phyloP scores from a whole-genome alignment of 352 stramenopile genomes.

The Phytophthora palmivora region DNA sequence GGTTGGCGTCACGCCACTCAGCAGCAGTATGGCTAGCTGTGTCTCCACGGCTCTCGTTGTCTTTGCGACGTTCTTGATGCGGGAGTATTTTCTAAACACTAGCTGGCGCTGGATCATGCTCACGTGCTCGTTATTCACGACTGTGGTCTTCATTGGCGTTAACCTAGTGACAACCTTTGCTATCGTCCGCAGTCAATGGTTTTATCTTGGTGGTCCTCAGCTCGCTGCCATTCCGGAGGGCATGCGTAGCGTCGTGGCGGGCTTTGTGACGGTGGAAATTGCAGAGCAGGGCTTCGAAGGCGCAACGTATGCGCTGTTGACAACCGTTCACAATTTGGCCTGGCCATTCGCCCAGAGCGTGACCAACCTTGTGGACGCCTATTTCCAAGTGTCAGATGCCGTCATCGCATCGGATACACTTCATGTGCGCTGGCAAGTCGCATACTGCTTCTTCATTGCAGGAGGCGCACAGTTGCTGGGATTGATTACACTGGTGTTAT shows the following conservation, averaged over 20 bases:
- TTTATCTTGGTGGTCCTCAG: conserved; percentile 68
- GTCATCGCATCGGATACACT: conserved; percentile 66
- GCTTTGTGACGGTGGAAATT: conserved; percentile 76
- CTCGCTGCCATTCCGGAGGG: conserved; percentile 64
- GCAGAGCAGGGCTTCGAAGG: conserved; percentile 77
- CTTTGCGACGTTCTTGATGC: conserved; percentile 62
- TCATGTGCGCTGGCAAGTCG: conserved; percentile 67
- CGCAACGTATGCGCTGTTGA: conserved; percentile 68
- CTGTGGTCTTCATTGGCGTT: conserved; percentile 50
- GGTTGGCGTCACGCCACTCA: conserved; percentile 61
- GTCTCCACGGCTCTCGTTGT: conserved; percentile 60
- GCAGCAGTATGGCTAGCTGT: conserved; percentile 60
- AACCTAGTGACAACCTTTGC: conserved; percentile 65
- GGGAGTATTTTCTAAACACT: conserved; percentile 61
- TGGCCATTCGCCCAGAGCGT: conserved; percentile 60
- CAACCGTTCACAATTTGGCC: conserved; percentile 70
- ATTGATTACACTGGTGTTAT: conserved; percentile 53
- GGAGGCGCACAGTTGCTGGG: conserved; percentile 52
- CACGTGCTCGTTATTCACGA: conserved; percentile 51
- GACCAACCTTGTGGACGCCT: conserved; percentile 60
- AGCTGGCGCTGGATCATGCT: conserved; percentile 71
- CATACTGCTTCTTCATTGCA: conserved; percentile 63
- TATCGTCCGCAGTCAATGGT: conserved; percentile 71
- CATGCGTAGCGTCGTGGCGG: conserved; percentile 65
- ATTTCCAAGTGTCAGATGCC: conserved; percentile 64